These are phyloP conservation scores for Eucalyptus pumila DNA, from an alignment of 345 rosid species.

Conservation along the genomic window DNA sequence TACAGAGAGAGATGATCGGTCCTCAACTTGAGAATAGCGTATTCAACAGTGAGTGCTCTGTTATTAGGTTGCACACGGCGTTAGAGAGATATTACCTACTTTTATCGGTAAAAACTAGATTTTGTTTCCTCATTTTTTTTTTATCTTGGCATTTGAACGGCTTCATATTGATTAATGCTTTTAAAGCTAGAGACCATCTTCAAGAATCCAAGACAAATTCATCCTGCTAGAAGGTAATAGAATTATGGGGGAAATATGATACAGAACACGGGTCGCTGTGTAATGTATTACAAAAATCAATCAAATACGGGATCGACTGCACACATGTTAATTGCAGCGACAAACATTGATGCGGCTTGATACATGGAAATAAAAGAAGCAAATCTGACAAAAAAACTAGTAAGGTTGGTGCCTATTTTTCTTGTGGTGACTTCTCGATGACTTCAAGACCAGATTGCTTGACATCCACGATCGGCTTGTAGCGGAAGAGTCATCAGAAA, in stretches of 20 bases:
- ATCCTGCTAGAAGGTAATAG: background rate
- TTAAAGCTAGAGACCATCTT: background rate
- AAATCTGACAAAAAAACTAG: background rate
- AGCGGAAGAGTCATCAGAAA: conserved; percentile 33
- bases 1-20: background rate
- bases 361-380: background rate
- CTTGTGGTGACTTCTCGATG: background rate
- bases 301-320: background rate
- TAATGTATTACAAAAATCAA: background rate
- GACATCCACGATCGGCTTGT: conserved; percentile 66
- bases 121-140: background rate
- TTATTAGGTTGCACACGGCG: background rate
- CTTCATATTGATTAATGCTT: background rate
- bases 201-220: background rate
- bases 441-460: background rate
- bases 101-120: background rate
- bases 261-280: background rate
- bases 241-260: background rate
- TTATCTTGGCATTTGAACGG: background rate
- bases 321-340: background rate
- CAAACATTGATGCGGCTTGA: background rate
- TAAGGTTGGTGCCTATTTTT: background rate
- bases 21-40: background rate
- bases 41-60: background rate
- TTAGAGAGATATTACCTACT: background rate